A percentile compares a stretch with the other conserved stretches of the same genome.
These are phyloP conservation scores for Magnusiomyces tetraspermus DNA, from an alignment of 1,139 yeast species.

Conservation along the genomic window DNA sequence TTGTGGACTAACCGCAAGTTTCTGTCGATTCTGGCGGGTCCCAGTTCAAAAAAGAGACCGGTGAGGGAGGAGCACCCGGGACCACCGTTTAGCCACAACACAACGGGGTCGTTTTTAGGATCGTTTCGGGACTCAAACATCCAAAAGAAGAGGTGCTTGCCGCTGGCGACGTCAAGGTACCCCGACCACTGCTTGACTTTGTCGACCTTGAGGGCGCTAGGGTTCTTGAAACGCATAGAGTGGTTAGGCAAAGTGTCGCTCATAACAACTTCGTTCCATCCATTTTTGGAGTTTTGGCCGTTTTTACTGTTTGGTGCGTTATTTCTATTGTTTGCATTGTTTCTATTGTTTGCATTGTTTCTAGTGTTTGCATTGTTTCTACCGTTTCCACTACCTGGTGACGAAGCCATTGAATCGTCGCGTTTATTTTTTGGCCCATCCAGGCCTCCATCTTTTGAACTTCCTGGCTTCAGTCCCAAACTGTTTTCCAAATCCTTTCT, in stretches of 20 bases:
- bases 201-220: slow-evolving; percentile 62
- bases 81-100: slow-evolving; percentile 86
- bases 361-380: no score
- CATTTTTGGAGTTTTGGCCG: slow-evolving; percentile 26
- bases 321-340: no score
- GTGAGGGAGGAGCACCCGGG: slow-evolving; percentile 88
- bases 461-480: background rate
- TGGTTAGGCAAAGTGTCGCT: slow-evolving; percentile 14
- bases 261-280: slow-evolving; percentile 11
- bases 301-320: no score
- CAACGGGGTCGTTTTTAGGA: slow-evolving; percentile 74
- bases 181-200: slow-evolving; percentile 70
- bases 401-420: no score
- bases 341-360: no score
- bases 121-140: slow-evolving; percentile 85
- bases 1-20: slow-evolving; percentile 63
- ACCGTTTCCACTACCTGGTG: no score
- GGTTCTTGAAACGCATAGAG: slow-evolving; percentile 38
- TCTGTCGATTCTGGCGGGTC: slow-evolving; percentile 66
- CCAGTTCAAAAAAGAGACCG: slow-evolving; percentile 86
- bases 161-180: slow-evolving; percentile 74
- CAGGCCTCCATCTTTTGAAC: background rate
- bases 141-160: slow-evolving; percentile 80
- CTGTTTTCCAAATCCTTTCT: slow-evolving; percentile 3
- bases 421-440: slow-evolving; percentile 2